Percentiles rank a stretch among this genome's conserved stretches.
Conservation (phyloP, 805 yeast species). For the Allodekkera sacchari region DNA sequence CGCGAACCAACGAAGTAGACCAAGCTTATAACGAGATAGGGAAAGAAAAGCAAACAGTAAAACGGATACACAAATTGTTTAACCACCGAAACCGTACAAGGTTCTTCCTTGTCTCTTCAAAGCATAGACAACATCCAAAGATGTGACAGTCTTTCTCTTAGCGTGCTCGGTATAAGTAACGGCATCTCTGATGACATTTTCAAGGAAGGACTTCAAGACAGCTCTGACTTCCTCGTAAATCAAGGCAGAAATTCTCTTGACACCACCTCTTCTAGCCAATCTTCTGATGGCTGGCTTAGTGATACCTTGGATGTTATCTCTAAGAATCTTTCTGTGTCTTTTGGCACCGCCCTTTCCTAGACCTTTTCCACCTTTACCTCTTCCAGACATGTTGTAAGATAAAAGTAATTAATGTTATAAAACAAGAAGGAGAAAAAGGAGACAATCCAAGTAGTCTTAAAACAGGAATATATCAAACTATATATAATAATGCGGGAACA, state of each 20-base stretch:
- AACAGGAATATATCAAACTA: no score
- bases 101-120: slow-evolving; percentile 99
- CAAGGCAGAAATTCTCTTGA: slow-evolving; percentile 98
- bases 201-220: slow-evolving; percentile 91
- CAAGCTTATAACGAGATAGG: no score
- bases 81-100: slow-evolving; percentile 99
- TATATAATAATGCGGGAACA: no score
- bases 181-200: slow-evolving; percentile 97
- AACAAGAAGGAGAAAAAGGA: no score
- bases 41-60: not conserved
- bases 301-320: slow-evolving; percentile 99
- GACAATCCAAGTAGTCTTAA: no score
- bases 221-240: slow-evolving; percentile 99
- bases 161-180: slow-evolving; percentile 99
- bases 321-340: slow-evolving; percentile 98
- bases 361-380: slow-evolving; percentile 99
- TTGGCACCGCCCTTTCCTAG: slow-evolving; percentile 99
- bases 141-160: slow-evolving; percentile 99
- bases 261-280: slow-evolving; percentile 99
- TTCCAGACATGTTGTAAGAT: slow-evolving; percentile 74
- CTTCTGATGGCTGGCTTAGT: slow-evolving; percentile 99
- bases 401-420: no score
- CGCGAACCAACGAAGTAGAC: no score
- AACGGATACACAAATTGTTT: slow-evolving; percentile 23
- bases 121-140: slow-evolving; percentile 97